A percentile compares a stretch with the other conserved stretches of the same genome.
Evolutionary conservation across 176 grass and related monocot species (phyloP).

Genomic region (Oropetium thomaeum): DNA sequence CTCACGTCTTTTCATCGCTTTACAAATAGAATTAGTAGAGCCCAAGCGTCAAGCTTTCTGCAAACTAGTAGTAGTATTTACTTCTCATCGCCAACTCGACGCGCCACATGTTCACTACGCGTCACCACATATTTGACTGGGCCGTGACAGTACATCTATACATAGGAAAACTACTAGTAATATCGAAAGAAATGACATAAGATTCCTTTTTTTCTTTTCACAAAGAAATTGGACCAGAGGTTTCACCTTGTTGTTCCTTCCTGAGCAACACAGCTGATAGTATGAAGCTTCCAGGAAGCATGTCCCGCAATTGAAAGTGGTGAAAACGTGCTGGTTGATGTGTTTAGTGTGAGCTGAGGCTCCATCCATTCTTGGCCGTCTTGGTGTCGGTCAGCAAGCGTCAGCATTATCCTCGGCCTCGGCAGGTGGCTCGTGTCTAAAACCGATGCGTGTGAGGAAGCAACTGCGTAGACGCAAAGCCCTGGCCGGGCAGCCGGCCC

Average conservation of each 20-base stretch:
- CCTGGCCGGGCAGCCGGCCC: neutral
- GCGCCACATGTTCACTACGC: neutral
- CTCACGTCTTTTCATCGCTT: no score
- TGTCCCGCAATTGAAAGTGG: neutral
- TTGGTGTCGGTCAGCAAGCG: neutral
- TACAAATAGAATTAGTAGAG: neutral
- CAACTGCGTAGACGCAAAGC: neutral
- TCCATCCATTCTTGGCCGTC: neutral
- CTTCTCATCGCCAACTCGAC: neutral
- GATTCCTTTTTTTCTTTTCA: neutral
- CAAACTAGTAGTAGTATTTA: no score
- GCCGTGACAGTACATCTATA: neutral
- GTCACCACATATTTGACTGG: neutral
- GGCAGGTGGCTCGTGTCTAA: neutral
- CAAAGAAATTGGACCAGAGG: no score
- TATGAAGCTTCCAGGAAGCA: neutral
- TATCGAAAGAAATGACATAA: neutral
- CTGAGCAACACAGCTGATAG: neutral
- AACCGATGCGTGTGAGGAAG: constrained; percentile 4
- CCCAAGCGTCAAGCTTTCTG: neutral
- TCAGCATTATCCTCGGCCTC: neutral
- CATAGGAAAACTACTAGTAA: no score
- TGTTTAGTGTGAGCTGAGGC: neutral
- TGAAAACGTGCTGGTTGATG: neutral
- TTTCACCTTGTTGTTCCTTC: no score